Percentiles rank a stretch among this genome's conserved stretches.
Conservation (phyloP, 2,329 filamentous ascomycete species). For the Emergomyces africanus region DNA sequence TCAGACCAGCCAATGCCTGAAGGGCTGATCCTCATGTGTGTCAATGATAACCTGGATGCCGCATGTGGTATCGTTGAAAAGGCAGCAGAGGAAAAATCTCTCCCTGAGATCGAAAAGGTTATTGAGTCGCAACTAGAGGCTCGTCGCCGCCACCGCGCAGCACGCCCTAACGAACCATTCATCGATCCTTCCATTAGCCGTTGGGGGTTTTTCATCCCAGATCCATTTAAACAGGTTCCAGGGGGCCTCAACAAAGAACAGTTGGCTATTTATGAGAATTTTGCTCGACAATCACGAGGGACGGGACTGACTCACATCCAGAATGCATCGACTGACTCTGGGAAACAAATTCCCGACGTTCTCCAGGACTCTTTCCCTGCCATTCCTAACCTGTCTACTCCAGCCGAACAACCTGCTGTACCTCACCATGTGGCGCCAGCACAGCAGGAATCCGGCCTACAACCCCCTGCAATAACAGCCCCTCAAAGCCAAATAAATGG, state of each 20-base stretch:
- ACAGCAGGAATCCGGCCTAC: constrained; percentile 33
- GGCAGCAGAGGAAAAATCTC: constrained; percentile 82
- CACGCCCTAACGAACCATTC: constrained; percentile 71
- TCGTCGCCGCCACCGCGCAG: constrained; percentile 60
- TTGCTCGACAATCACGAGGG: constrained; percentile 72
- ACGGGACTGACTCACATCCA: constrained; percentile 40
- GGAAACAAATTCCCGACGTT: constrained; percentile 49
- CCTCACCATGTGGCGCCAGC: constrained; percentile 44
- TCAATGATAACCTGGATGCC: constrained; percentile 91
- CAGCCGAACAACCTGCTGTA: constrained; percentile 49
- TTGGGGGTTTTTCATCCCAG: constrained; percentile 88
- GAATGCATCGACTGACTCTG: constrained; percentile 45
- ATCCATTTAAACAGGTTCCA: constrained; percentile 78
- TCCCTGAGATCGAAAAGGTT: constrained; percentile 90
- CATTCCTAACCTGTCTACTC: constrained; percentile 49
- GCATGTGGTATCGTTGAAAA: constrained; percentile 92
- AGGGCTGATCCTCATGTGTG: constrained; percentile 94
- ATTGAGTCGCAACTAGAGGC: constrained; percentile 69
- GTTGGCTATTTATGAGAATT: constrained; percentile 92
- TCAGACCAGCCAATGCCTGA: constrained; percentile 68
- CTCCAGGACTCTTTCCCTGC: constrained; percentile 48
- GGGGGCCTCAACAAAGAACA: constrained; percentile 80
- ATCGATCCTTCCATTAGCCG: constrained; percentile 69
- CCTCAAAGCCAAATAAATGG: constrained; percentile 45
- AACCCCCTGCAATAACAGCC: constrained; percentile 24